Conservation (phyloP, 2,329 filamentous ascomycete genomes). For the Diaporthe caulivora region DNA sequence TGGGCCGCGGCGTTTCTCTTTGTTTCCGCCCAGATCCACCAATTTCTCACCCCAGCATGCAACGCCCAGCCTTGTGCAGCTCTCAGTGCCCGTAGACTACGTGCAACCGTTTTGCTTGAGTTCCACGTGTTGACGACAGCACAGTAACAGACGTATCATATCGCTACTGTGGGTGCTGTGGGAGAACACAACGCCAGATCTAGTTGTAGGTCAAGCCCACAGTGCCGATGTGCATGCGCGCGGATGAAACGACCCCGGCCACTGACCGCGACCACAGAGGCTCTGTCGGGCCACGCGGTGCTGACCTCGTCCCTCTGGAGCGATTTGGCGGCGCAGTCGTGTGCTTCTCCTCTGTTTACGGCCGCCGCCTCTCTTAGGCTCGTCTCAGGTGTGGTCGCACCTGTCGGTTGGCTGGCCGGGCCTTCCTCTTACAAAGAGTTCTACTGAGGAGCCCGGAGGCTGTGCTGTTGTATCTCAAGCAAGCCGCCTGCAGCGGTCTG, state of each 20-base stretch:
- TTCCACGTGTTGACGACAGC: background rate
- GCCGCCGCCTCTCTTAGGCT: conserved; percentile 1
- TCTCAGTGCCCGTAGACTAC: background rate
- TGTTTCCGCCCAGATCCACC: conserved; percentile 27
- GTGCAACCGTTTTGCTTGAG: background rate
- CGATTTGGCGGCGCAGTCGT: background rate
- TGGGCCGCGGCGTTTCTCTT: conserved; percentile 28
- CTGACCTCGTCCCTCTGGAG: background rate
- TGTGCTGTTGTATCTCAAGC: background rate
- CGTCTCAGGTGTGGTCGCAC: conserved; percentile 13
- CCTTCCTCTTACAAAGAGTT: background rate
- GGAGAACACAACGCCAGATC: background rate
- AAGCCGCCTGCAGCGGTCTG: background rate
- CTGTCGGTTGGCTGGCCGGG: conserved; percentile 2
- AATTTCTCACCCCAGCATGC: conserved; percentile 13
- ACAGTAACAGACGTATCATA: background rate
- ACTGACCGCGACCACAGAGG: background rate
- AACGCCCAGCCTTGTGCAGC: background rate
- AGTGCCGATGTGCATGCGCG: background rate
- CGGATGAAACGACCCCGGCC: conserved; percentile 28
- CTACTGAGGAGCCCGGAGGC: background rate
- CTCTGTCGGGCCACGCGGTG: background rate
- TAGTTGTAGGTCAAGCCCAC: background rate
- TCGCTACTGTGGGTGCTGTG: background rate
- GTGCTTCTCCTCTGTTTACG: background rate